These are phyloP conservation scores for Tricladium varicosporioides DNA, from an alignment of 2,329 filamentous ascomycete species.

Conservation along the genomic window DNA sequence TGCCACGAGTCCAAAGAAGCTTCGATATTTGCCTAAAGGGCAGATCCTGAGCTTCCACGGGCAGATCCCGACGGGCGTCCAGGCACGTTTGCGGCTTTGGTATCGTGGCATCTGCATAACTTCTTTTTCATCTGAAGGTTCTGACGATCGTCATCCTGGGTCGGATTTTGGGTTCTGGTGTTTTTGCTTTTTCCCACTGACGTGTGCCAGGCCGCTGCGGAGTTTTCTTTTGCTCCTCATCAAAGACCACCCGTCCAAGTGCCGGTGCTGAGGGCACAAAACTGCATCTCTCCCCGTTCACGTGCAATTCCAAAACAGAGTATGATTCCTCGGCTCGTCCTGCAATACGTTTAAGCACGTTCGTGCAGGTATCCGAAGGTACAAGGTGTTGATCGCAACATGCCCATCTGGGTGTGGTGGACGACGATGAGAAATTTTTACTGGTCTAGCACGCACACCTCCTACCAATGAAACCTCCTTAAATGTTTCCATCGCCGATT, in stretches of 20 bases:
- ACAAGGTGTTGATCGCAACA: background rate
- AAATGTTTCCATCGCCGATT: slow-evolving; percentile 2
- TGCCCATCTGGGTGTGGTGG: background rate
- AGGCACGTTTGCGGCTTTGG: background rate
- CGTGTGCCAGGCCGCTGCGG: background rate
- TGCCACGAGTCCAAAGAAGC: slow-evolving; percentile 14
- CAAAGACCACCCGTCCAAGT: background rate
- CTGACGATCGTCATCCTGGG: background rate
- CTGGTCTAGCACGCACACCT: background rate
- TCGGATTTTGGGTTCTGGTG: too few species aligned
- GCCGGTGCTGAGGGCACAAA: background rate
- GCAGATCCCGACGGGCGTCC: slow-evolving; percentile 1
- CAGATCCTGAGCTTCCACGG: slow-evolving; percentile 2
- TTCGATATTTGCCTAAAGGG: slow-evolving; percentile 9
- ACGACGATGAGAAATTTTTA: background rate
- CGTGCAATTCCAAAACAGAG: background rate
- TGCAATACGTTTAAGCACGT: background rate
- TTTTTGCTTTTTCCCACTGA: background rate
- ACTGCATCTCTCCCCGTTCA: background rate
- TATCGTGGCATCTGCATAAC: background rate
- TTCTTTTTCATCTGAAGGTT: background rate
- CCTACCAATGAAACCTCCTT: background rate
- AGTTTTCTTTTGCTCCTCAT: background rate
- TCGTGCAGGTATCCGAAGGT: too few species aligned
- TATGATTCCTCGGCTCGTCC: background rate